Conservation (phyloP, 202 grass and related monocot species). For the Panicum virgatum region DNA sequence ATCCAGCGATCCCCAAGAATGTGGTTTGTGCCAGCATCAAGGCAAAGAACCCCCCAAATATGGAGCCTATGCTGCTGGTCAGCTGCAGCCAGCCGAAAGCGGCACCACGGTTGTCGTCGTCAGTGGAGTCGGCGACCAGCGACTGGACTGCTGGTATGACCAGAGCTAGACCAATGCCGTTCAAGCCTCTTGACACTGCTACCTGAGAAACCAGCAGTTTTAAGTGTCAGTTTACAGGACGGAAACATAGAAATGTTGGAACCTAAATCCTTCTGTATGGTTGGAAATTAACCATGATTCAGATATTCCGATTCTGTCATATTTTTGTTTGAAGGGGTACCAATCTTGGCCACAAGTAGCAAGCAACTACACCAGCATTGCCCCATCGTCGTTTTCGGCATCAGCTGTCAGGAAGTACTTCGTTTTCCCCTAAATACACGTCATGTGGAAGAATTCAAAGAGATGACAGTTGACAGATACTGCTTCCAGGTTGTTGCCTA, state of each 20-base stretch:
- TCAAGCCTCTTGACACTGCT: conserved; percentile 77
- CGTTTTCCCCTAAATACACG: neutral
- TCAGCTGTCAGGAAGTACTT: neutral
- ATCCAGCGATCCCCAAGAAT: conserved; percentile 59
- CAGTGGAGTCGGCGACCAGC: conserved; percentile 69
- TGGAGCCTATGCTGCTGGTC: conserved; percentile 66
- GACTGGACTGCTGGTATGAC: conserved; percentile 78
- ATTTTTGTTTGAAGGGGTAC: neutral
- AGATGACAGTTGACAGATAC: neutral
- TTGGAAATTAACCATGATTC: neutral
- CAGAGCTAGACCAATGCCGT: conserved; percentile 81
- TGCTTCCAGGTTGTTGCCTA: neutral
- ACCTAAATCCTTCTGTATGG: neutral
- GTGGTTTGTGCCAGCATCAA: conserved; percentile 61
- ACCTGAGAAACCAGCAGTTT: conserved; percentile 28
- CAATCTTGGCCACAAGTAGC: neutral
- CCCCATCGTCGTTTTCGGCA: neutral
- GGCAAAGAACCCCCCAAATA: conserved; percentile 60
- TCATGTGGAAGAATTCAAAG: neutral
- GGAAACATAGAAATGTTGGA: neutral
- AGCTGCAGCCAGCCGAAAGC: conserved; percentile 76
- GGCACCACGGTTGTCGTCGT: conserved; percentile 58
- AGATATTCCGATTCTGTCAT: neutral
- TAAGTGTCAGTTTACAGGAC: neutral
- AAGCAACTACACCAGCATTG: neutral